A percentile compares a stretch with the other conserved stretches of the same genome.
Conservation (phyloP, 805 yeast species). For the Lachancea lanzarotensis region DNA sequence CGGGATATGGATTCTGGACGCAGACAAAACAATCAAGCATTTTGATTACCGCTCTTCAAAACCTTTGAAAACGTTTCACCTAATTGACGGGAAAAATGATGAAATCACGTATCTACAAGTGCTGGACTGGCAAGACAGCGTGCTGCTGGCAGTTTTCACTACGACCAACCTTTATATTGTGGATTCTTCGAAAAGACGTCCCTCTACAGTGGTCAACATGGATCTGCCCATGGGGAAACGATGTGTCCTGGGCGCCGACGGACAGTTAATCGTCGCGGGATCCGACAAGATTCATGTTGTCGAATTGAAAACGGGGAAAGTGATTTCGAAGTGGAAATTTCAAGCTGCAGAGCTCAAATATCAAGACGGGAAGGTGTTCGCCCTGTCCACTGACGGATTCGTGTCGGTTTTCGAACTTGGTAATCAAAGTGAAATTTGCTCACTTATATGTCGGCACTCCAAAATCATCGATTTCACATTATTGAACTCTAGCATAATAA, state of each 20-base stretch:
- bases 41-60: slow-evolving; percentile 27
- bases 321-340: slow-evolving; percentile 20
- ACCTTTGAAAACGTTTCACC: slow-evolving; percentile 33
- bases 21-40: slow-evolving; percentile 30
- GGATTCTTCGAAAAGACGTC: slow-evolving; percentile 46
- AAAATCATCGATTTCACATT: slow-evolving; percentile 24
- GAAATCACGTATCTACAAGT: slow-evolving; percentile 28
- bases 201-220: slow-evolving; percentile 13
- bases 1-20: slow-evolving; percentile 32
- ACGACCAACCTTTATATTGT: slow-evolving; percentile 50
- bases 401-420: slow-evolving; percentile 26
- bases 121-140: slow-evolving; percentile 15
- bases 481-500: slow-evolving; percentile 17
- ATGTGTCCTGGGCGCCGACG: slow-evolving; percentile 15
- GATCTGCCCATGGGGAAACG: slow-evolving; percentile 2
- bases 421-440: slow-evolving; percentile 32
- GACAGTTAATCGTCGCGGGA: slow-evolving; percentile 20
- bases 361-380: slow-evolving; percentile 17
- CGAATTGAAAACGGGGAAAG: slow-evolving; percentile 14
- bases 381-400: slow-evolving; percentile 19
- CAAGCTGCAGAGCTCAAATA: slow-evolving; percentile 18
- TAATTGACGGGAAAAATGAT: slow-evolving; percentile 29
- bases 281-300: slow-evolving; percentile 15
- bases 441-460: slow-evolving; percentile 23
- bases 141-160: slow-evolving; percentile 27